phyloP scores from a whole-genome alignment of 2,329 filamentous ascomycete genomes.

The Stagonosporopsis vannaccii region DNA sequence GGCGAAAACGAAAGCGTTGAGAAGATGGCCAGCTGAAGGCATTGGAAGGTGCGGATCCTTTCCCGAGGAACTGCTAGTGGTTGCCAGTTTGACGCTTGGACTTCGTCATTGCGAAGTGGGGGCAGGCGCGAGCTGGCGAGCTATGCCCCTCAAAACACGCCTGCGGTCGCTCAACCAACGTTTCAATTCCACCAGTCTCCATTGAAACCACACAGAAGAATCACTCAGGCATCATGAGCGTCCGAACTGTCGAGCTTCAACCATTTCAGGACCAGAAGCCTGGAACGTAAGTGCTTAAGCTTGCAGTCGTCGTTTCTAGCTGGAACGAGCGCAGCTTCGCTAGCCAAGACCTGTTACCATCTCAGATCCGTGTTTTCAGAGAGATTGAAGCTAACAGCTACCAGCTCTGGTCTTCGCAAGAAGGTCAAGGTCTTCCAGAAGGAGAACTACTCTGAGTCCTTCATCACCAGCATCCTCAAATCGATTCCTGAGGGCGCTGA shows the following conservation, averaged over 20 bases:
- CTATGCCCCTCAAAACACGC: slow-evolving; percentile 42
- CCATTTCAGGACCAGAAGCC: slow-evolving; percentile 97
- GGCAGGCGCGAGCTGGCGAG: slow-evolving; percentile 29
- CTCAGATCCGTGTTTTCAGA: background rate
- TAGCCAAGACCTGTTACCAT: background rate
- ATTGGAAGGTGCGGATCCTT: slow-evolving; percentile 14
- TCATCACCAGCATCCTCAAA: slow-evolving; percentile 90
- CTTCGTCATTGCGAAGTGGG: slow-evolving; percentile 40
- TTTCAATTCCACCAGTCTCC: slow-evolving; percentile 33
- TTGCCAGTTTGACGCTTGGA: slow-evolving; percentile 18
- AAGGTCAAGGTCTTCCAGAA: slow-evolving; percentile 99
- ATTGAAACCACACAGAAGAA: slow-evolving; percentile 29
- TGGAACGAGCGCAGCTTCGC: slow-evolving; percentile 6
- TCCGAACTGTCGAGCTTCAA: slow-evolving; percentile 81
- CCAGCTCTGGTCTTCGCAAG: slow-evolving; percentile 95
- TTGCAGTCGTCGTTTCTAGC: background rate
- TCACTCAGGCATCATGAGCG: slow-evolving; percentile 61
- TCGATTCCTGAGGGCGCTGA: slow-evolving; percentile 95
- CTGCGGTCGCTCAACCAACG: slow-evolving; percentile 24
- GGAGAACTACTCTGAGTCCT: slow-evolving; percentile 93
- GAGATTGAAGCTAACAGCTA: slow-evolving; percentile 36
- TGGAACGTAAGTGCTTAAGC: slow-evolving; percentile 79
- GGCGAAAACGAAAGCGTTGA: slow-evolving; percentile 15
- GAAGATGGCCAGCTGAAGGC: slow-evolving; percentile 15
- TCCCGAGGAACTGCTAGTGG: slow-evolving; percentile 29